These are phyloP conservation scores for Balakata baccata DNA, from an alignment of 345 rosid genomes.

Conservation along the genomic window DNA sequence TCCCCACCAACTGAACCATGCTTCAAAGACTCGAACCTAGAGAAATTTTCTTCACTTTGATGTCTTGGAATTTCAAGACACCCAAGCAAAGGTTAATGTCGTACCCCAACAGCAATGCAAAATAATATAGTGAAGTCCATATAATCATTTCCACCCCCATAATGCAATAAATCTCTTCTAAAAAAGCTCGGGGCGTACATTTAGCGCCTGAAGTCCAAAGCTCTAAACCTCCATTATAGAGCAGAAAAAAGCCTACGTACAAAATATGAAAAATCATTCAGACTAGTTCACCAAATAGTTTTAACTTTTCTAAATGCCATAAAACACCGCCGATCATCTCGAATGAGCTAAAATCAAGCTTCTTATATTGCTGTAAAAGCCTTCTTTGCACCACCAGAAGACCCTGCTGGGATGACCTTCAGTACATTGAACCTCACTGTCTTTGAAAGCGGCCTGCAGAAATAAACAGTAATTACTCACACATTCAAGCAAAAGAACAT, in stretches of 20 bases:
- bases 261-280: background rate
- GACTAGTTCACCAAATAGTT: background rate
- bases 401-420: conserved; percentile 84
- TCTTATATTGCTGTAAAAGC: conserved; percentile 53
- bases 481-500: background rate
- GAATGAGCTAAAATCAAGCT: background rate
- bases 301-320: background rate
- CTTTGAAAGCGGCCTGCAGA: conserved; percentile 70
- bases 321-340: background rate
- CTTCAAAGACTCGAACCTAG: no score
- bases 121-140: no score
- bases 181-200: conserved; percentile 1
- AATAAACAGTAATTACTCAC: background rate
- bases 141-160: background rate
- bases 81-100: no score
- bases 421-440: conserved; percentile 80
- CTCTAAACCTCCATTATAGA: background rate
- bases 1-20: no score
- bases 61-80: no score
- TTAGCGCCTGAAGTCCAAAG: background rate
- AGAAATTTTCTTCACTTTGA: no score
- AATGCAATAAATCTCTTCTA: background rate
- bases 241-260: background rate
- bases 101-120: no score
- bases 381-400: conserved; percentile 73